These are phyloP conservation scores for Alternaria dauci DNA, from an alignment of 2,329 filamentous ascomycete genomes.

Conservation along the genomic window DNA sequence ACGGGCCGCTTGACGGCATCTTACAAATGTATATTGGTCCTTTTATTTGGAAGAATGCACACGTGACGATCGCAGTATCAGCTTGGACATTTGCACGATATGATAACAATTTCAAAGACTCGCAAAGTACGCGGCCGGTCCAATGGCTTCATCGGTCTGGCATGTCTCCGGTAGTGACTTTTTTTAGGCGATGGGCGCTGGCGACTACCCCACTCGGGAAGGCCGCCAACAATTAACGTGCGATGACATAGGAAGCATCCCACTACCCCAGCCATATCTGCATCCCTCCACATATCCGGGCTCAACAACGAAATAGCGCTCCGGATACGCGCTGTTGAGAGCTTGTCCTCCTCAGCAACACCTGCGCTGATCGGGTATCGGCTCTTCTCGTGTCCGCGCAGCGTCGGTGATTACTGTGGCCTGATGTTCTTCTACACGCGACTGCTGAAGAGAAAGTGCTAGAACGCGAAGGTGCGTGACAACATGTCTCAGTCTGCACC, in stretches of 20 bases:
- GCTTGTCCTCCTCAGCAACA: constrained; percentile 19
- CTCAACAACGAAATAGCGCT: constrained; percentile 49
- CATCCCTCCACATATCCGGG: constrained; percentile 37
- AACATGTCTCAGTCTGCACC: constrained; percentile 11
- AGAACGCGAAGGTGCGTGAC: constrained; percentile 13
- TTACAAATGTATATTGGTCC: constrained; percentile 8
- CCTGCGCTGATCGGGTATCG: constrained; percentile 24
- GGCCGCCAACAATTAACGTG: constrained; percentile 28
- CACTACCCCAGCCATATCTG: constrained; percentile 24
- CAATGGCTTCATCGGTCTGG: neutral
- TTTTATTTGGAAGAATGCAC: neutral
- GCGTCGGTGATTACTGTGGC: constrained; percentile 14
- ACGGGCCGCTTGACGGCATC: neutral
- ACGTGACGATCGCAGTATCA: neutral
- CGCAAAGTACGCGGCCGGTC: neutral
- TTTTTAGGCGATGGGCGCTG: neutral
- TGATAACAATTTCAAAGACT: neutral
- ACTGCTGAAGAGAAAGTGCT: constrained; percentile 12
- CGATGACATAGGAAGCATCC: constrained; percentile 31
- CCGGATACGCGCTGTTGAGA: constrained; percentile 27
- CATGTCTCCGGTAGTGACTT: neutral
- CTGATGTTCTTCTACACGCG: constrained; percentile 27
- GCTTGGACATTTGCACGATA: neutral
- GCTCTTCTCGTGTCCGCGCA: constrained; percentile 21
- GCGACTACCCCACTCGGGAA: constrained; percentile 19